These are phyloP conservation scores for Colletotrichum neosansevieriae DNA, from an alignment of 2,329 filamentous ascomycete genomes.

Conservation along the genomic window DNA sequence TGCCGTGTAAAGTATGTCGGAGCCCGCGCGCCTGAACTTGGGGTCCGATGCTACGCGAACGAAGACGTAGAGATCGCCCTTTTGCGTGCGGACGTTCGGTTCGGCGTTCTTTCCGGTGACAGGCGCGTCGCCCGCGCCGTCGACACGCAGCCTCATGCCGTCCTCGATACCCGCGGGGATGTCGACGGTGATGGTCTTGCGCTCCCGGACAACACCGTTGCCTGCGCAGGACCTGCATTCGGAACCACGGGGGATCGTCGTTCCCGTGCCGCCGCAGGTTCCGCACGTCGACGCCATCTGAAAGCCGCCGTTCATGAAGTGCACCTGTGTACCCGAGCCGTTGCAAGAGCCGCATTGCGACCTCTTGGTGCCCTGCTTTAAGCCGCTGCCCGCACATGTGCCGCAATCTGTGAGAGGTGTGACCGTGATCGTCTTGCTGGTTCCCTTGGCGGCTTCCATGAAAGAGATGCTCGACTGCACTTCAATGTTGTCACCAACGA, in stretches of 20 bases:
- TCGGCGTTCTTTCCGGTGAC: constrained; percentile 77
- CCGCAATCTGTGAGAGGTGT: constrained; percentile 84
- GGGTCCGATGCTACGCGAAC: constrained; percentile 90
- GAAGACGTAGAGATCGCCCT: constrained; percentile 91
- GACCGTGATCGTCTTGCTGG: constrained; percentile 87
- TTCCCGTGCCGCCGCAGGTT: constrained; percentile 82
- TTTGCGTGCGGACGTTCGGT: constrained; percentile 72
- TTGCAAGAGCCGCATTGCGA: constrained; percentile 83
- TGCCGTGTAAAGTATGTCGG: constrained; percentile 93
- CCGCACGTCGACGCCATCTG: constrained; percentile 94
- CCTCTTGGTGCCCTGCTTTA: constrained; percentile 84
- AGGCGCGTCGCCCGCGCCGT: constrained; percentile 88
- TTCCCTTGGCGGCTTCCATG: constrained; percentile 94
- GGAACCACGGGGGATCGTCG: constrained; percentile 79
- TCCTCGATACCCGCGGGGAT: constrained; percentile 97
- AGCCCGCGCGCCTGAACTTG: constrained; percentile 88
- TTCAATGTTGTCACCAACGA: constrained; percentile 97
- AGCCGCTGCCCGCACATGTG: constrained; percentile 84
- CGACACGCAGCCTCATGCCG: constrained; percentile 89
- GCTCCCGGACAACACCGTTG: constrained; percentile 85
- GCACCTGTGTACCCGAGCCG: constrained; percentile 87
- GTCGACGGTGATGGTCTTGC: constrained; percentile 86
- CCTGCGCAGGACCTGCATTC: constrained; percentile 86
- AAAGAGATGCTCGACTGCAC: constrained; percentile 94
- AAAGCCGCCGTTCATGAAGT: constrained; percentile 92